phyloP scores from a whole-genome alignment of 768 basidiomycete genomes.

The Rhodosporidiobolus sp. region DNA sequence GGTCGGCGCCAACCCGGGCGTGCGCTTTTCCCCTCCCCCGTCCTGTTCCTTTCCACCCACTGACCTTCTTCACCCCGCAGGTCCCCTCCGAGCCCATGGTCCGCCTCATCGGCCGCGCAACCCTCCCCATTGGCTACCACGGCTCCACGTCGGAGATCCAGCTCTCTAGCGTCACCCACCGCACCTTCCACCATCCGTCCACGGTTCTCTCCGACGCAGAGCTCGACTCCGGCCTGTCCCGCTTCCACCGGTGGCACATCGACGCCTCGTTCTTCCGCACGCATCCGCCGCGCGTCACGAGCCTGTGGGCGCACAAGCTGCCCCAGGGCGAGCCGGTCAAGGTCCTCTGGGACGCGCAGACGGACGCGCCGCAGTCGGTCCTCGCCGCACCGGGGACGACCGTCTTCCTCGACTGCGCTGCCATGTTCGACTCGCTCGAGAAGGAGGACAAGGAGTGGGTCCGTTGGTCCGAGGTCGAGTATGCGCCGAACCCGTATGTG shows the following conservation, averaged over 20 bases:
- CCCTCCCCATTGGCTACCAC: background rate
- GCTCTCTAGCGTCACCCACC: background rate
- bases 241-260: slow-evolving; percentile 18
- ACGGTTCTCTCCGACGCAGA: background rate
- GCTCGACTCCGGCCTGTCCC: background rate
- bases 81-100: slow-evolving; percentile 3
- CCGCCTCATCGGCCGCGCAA: background rate
- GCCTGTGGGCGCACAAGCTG: slow-evolving; percentile 3
- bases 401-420: background rate
- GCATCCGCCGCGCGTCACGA: slow-evolving; percentile 4
- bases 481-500: slow-evolving; percentile 1
- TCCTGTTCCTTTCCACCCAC: background rate
- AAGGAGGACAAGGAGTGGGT: slow-evolving; percentile 5
- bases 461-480: background rate
- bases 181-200: slow-evolving; percentile 1
- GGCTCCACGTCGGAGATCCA: background rate
- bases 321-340: background rate
- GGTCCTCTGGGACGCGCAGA: background rate
- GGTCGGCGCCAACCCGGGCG: background rate
- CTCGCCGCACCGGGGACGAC: background rate
- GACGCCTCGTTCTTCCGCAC: background rate
- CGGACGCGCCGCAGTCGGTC: background rate
- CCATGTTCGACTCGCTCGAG: background rate
- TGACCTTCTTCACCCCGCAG: background rate
- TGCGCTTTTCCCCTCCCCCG: background rate